Evolutionary conservation across 2,329 filamentous ascomycete species (phyloP).

Genomic region (Botryotinia globosa): DNA sequence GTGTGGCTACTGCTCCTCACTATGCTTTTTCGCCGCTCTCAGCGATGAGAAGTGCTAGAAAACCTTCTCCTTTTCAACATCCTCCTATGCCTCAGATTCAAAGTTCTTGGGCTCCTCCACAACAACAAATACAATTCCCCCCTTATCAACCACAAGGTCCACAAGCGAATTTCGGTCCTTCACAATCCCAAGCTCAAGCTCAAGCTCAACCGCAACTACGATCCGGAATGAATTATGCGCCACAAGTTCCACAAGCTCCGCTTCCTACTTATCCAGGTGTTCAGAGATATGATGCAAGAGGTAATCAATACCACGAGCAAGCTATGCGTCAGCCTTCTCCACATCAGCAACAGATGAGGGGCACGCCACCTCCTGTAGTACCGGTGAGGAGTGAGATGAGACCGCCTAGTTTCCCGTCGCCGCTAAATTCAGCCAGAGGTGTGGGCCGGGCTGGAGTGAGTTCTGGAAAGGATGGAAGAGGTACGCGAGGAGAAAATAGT

Average conservation of each 20-base stretch:
- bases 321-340: neutral
- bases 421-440: neutral
- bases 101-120: neutral
- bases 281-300: neutral
- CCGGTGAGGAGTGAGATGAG: neutral
- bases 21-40: neutral
- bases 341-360: neutral
- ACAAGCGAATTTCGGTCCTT: neutral
- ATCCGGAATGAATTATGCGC: neutral
- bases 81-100: neutral
- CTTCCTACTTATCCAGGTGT: neutral
- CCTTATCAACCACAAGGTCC: neutral
- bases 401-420: neutral
- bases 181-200: neutral
- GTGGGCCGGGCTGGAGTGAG: neutral
- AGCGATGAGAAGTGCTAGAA: neutral
- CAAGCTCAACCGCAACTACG: neutral
- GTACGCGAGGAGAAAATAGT: neutral
- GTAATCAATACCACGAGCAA: neutral
- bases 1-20: neutral
- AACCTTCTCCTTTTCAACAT: neutral
- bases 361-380: neutral
- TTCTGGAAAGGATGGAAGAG: neutral
- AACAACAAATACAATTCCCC: neutral
- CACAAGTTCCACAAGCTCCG: neutral